Base-by-base conservation (phyloP, 2,329 filamentous ascomycete species). In the Daldinia sp. region DNA sequence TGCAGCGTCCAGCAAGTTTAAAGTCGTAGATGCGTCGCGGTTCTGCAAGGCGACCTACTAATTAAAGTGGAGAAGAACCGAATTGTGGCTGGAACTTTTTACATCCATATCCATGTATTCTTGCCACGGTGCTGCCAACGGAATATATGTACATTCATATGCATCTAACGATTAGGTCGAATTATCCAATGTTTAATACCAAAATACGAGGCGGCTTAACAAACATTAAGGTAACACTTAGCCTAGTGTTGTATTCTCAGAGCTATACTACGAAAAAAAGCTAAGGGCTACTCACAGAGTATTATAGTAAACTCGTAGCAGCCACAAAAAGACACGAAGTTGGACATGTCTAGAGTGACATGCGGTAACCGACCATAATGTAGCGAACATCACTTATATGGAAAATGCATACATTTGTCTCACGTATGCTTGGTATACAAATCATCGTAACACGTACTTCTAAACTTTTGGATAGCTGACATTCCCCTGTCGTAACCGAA, bases 401-500 rank as follows among this genome's bases (percentile, higher is more conserved):
- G 5, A 13, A n/a, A 30, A 30, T 46, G 5, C 20, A 3, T 20
- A 39, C 15, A 44, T 6, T 18, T 6, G 2, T 35, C 33, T 39
- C 18, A 46, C 13, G 20, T 44, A 5, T 3, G 30, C 33, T 35
- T 9, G 10, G 33, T 41, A 3, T 37, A 5, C n/a, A 33, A 42
- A 41, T 41, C 23, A 55, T 9, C 20, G n/a, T 15, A 15, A 39
- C 28, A 23, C 15, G 42, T n/a, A 61, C 58, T 65, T 44, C 41
- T 33, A 51, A 42, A 30, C 26, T 51, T 15, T 51, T 15, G 23
- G 26, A 15, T 55, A 44, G 18, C 41, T 60, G 35, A 28, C 28
- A 42, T 60, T 60, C 48, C 30, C 56, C 37, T 60, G 50, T 64
- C 60, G 62, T 64, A 60, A 54, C 57, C 20, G 35, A 35, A 57